Evolutionary conservation across 805 yeast genomes (phyloP).

Genomic region (Saturnispora quitensis): DNA sequence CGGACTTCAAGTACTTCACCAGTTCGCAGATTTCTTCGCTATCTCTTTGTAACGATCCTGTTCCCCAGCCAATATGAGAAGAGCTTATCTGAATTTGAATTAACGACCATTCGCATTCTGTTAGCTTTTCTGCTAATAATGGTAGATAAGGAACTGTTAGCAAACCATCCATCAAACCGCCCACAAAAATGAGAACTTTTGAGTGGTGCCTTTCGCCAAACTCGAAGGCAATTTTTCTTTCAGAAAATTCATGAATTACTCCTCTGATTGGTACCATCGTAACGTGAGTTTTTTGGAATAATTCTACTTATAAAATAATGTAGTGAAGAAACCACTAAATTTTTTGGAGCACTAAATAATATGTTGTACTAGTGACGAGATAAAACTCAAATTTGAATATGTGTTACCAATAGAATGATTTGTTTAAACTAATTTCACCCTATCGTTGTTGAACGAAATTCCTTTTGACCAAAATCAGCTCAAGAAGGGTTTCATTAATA

Average conservation of each 20-base stretch:
- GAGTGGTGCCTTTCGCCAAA: constrained; percentile 27
- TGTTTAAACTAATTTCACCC: no score
- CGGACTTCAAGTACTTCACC: constrained; percentile 44
- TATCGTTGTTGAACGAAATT: no score
- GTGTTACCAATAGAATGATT: no score
- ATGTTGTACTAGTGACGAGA: no score
- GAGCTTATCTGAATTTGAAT: constrained; percentile 49
- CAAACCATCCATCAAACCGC: constrained; percentile 67
- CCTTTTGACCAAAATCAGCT: no score
- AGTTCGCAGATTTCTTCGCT: constrained; percentile 45
- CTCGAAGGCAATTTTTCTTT: constrained; percentile 46
- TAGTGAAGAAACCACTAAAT: no score
- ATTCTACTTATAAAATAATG: not conserved
- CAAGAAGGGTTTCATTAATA: no score
- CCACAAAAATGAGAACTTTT: constrained; percentile 59
- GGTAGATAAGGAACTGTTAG: constrained; percentile 57
- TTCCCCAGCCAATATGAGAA: constrained; percentile 69
- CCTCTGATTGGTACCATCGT: constrained; percentile 25
- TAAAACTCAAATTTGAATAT: no score
- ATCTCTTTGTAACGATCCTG: constrained; percentile 52
- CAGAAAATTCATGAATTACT: constrained; percentile 36
- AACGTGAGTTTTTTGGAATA: not conserved
- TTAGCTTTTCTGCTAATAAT: constrained; percentile 37
- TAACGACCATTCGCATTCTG: constrained; percentile 44
- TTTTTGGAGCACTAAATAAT: not conserved